Evolutionary conservation across 1,284 basidiomycete genomes (phyloP).

Genomic region (Bjerkandera adusta): DNA sequence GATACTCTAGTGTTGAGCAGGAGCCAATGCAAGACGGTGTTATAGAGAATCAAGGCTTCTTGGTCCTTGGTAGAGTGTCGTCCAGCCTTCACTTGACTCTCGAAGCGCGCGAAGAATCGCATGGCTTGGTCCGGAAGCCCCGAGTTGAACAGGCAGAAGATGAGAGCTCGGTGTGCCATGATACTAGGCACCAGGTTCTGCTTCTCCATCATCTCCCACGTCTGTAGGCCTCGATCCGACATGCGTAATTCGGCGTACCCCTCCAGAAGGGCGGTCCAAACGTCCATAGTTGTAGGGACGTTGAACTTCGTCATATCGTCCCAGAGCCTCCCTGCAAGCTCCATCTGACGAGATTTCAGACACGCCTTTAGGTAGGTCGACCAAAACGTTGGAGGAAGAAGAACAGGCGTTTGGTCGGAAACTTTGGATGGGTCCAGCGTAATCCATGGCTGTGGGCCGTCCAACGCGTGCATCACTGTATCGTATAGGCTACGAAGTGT

Average conservation of each 20-base stretch:
- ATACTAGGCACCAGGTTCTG: conserved; percentile 51
- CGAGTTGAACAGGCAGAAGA: conserved; percentile 51
- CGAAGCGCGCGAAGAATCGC: conserved; percentile 49
- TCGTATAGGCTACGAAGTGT: conserved; percentile 46
- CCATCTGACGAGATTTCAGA: conserved; percentile 46
- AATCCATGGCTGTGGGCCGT: conserved; percentile 44
- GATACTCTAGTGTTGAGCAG: conserved; percentile 40
- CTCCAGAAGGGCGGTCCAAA: conserved; percentile 68
- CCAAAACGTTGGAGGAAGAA: conserved; percentile 59
- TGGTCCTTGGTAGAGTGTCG: conserved; percentile 6
- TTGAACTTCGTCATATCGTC: conserved; percentile 53
- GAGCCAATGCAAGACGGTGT: conserved; percentile 63
- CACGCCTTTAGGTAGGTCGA: conserved; percentile 60
- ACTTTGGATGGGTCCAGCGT: conserved; percentile 36
- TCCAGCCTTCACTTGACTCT: conserved; percentile 29
- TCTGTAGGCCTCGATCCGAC: conserved; percentile 43
- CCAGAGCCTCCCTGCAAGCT: conserved; percentile 62
- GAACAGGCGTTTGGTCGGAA: conserved; percentile 38
- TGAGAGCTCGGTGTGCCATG: conserved; percentile 58
- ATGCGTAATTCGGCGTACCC: conserved; percentile 50
- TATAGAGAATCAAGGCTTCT: conserved; percentile 48
- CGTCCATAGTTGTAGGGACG: conserved; percentile 44
- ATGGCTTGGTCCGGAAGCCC: conserved; percentile 45
- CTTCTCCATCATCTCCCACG: conserved; percentile 61
- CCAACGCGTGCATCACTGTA: conserved; percentile 47